These are phyloP conservation scores for Flammula alnicola DNA, from an alignment of 1,284 basidiomycete genomes.

Conservation along the genomic window DNA sequence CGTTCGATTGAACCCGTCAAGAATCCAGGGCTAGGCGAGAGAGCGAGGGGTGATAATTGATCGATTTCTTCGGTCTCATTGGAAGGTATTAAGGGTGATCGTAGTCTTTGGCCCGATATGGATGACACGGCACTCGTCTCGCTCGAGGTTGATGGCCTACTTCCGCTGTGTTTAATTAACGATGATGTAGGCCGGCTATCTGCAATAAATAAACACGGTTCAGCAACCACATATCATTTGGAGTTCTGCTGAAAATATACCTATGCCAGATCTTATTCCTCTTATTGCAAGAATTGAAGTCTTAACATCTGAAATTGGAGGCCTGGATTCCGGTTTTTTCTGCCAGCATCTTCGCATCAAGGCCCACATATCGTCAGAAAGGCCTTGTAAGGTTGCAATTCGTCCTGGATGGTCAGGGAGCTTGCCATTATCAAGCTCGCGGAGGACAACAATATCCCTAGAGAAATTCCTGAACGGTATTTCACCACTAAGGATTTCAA, in stretches of 20 bases:
- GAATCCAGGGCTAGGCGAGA: neutral
- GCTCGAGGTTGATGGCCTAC: slow-evolving; percentile 8
- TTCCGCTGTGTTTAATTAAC: neutral
- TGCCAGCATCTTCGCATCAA: slow-evolving; percentile 46
- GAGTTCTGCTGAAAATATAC: too few relatives aligned
- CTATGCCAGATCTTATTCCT: slow-evolving; percentile 16
- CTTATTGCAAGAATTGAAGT: slow-evolving; percentile 28
- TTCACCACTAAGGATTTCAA: slow-evolving; percentile 47
- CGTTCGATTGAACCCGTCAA: slow-evolving; percentile 3
- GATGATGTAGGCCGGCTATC: too few relatives aligned
- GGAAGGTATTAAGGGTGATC: neutral
- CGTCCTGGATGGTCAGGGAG: slow-evolving; percentile 37
- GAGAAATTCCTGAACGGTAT: slow-evolving; percentile 37
- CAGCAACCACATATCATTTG: too few relatives aligned
- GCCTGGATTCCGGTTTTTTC: slow-evolving; percentile 39
- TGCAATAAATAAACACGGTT: too few relatives aligned
- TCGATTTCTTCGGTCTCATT: slow-evolving; percentile 8
- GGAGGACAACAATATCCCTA: slow-evolving; percentile 35
- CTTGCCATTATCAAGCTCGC: slow-evolving; percentile 33
- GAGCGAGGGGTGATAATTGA: slow-evolving; percentile 12
- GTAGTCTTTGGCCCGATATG: neutral
- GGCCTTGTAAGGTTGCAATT: slow-evolving; percentile 28
- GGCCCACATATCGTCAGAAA: slow-evolving; percentile 44
- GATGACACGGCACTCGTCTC: slow-evolving; percentile 1
- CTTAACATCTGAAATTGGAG: slow-evolving; percentile 39